Conservation (phyloP, 129 eudicot species). For the Artemisia tridentata region DNA sequence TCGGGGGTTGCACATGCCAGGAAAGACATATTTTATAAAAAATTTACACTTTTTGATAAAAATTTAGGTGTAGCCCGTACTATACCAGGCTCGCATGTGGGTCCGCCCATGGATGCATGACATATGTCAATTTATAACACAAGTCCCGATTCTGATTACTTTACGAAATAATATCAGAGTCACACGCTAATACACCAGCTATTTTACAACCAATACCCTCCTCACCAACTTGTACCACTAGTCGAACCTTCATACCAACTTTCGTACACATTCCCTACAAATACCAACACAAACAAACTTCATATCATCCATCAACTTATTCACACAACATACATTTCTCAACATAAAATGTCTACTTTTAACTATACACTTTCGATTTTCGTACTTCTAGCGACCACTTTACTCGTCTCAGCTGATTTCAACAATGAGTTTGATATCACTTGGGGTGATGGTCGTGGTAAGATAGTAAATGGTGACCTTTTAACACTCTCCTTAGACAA, state of each 20-base stretch:
- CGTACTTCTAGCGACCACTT: slow-evolving; percentile 3
- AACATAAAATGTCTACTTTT: not conserved
- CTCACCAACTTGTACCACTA: slow-evolving; percentile 4
- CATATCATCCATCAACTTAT: not conserved
- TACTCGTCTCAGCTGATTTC: slow-evolving; percentile 27
- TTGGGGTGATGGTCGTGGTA: slow-evolving; percentile 61
- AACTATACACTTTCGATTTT: not conserved
- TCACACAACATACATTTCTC: not conserved
- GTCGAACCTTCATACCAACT: slow-evolving; percentile 1
- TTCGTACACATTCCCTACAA: slow-evolving; percentile 12
- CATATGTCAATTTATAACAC: not conserved
- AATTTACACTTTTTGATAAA: no score
- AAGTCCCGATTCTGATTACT: not conserved
- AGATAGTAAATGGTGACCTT: slow-evolving; percentile 41
- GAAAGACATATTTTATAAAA: no score
- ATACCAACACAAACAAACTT: slow-evolving; percentile 1
- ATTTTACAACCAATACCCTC: slow-evolving; percentile 1
- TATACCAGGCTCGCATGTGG: no score
- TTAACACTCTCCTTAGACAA: slow-evolving; percentile 54
- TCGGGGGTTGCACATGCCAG: no score
- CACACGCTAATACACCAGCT: slow-evolving; percentile 19
- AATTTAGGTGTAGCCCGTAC: no score
- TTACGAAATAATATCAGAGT: not conserved
- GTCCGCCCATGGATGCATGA: no score
- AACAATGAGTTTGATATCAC: slow-evolving; percentile 44